Conservation (phyloP, 306 rosid species). For the Clitoria ternatea region DNA sequence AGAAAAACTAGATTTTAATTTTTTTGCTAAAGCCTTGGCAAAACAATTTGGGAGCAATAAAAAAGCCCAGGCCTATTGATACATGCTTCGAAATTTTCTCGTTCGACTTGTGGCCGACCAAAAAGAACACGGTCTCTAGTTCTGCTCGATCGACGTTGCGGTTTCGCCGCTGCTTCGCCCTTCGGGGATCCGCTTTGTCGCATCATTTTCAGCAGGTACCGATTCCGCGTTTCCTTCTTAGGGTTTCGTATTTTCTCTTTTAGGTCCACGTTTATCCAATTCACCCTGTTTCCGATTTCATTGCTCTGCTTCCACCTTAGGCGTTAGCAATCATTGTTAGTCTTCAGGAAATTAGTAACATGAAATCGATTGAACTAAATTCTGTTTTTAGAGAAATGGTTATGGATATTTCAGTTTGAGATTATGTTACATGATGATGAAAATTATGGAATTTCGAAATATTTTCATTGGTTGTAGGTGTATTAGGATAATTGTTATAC, state of each 20-base stretch:
- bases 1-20: no score
- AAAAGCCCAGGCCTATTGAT: no score
- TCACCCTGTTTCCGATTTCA: not conserved
- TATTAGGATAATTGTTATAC: not conserved
- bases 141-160: not conserved
- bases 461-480: constrained; percentile 23
- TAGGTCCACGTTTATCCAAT: not conserved
- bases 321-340: not conserved
- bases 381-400: not conserved
- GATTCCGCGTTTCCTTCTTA: not conserved
- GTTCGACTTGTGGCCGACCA: no score
- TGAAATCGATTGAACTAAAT: not conserved
- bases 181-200: not conserved
- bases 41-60: no score
- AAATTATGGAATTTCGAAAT: not conserved
- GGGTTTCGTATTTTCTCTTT: not conserved
- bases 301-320: not conserved
- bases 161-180: not conserved
- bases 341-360: not conserved
- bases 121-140: no score
- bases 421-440: not conserved
- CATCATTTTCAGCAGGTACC: not conserved
- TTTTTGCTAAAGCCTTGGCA: no score
- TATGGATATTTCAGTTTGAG: not conserved
- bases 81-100: no score